Percentiles rank a stretch among this genome's conserved stretches.
These are phyloP conservation scores for Cyberlindnera samutprakarnensis DNA, from an alignment of 805 yeast species.

Conservation along the genomic window DNA sequence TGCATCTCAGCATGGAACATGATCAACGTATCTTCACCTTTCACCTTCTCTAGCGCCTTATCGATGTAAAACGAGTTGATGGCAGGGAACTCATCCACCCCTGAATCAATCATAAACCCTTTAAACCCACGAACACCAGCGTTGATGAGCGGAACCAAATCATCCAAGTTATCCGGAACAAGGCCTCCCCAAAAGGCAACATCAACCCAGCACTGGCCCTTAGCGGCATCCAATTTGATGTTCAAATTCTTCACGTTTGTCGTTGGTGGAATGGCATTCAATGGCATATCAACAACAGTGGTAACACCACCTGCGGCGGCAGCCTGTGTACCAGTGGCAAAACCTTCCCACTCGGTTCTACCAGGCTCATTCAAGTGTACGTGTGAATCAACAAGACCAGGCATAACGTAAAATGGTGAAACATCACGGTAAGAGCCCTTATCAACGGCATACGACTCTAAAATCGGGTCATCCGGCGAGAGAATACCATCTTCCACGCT, in stretches of 20 bases:
- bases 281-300: conserved; percentile 92
- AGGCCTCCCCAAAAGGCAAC: conserved; percentile 97
- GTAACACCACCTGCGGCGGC: conserved; percentile 97
- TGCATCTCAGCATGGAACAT: conserved; percentile 95
- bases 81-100: conserved; percentile 95
- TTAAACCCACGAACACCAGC: conserved; percentile 94
- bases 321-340: conserved; percentile 90
- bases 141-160: conserved; percentile 65
- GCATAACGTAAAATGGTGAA: conserved; percentile 62
- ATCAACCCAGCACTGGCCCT: conserved; percentile 83
- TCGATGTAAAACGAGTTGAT: conserved; percentile 58
- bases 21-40: conserved; percentile 58
- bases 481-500: conserved; percentile 38
- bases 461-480: conserved; percentile 30
- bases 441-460: conserved; percentile 35
- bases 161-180: conserved; percentile 66
- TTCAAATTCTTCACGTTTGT: conserved; percentile 74
- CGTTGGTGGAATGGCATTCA: conserved; percentile 94
- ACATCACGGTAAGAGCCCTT: conserved; percentile 42
- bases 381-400: conserved; percentile 91
- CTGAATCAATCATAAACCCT: conserved; percentile 86
- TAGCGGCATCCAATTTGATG: conserved; percentile 70
- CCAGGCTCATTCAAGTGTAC: conserved; percentile 97
- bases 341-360: conserved; percentile 98
- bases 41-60: conserved; percentile 55